Percentiles rank a stretch among this genome's conserved stretches.
Evolutionary conservation across 2,329 filamentous ascomycete species (phyloP).

Genomic region (Nemania serpens): DNA sequence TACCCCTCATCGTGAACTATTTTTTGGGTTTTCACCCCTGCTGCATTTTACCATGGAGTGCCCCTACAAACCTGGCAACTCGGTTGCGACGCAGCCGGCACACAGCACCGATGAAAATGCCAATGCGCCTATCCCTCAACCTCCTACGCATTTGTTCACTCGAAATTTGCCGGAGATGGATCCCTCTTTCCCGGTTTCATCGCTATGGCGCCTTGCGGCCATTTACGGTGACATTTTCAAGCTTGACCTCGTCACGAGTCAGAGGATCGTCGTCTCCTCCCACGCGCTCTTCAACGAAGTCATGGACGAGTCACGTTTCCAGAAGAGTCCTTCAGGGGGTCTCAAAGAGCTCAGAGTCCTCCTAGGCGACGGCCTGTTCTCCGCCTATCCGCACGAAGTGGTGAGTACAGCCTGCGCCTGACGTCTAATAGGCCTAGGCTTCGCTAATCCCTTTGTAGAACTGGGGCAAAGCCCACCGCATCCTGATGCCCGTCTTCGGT

Average conservation of each 20-base stretch:
- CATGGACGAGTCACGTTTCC: conserved; percentile 21
- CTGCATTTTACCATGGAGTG: conserved; percentile 7
- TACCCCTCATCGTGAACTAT: background rate
- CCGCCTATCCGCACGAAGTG: conserved; percentile 16
- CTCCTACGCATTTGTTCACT: conserved; percentile 21
- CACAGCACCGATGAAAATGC: conserved; percentile 5
- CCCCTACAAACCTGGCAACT: conserved; percentile 13
- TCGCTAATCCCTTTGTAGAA: conserved; percentile 16
- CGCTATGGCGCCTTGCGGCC: conserved; percentile 15
- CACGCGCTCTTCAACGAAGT: conserved; percentile 21
- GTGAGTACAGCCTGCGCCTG: background rate
- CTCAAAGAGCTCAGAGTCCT: conserved; percentile 18
- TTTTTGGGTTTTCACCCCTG: background rate
- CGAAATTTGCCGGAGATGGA: conserved; percentile 21
- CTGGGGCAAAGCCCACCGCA: conserved; percentile 23
- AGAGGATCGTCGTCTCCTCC: conserved; percentile 12
- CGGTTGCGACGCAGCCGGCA: conserved; percentile 2
- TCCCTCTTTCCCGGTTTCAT: conserved; percentile 11
- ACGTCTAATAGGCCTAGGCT: background rate
- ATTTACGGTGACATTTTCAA: conserved; percentile 24
- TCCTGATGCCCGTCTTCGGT: conserved; percentile 24
- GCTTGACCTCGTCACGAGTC: conserved; percentile 17
- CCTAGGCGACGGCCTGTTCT: conserved; percentile 25
- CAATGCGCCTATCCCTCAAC: conserved; percentile 20
- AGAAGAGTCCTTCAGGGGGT: conserved; percentile 16